A percentile compares a stretch with the other conserved stretches of the same genome.
phyloP scores from a whole-genome alignment of 345 rosid genomes.

The Diplotaxis tenuifolia region DNA sequence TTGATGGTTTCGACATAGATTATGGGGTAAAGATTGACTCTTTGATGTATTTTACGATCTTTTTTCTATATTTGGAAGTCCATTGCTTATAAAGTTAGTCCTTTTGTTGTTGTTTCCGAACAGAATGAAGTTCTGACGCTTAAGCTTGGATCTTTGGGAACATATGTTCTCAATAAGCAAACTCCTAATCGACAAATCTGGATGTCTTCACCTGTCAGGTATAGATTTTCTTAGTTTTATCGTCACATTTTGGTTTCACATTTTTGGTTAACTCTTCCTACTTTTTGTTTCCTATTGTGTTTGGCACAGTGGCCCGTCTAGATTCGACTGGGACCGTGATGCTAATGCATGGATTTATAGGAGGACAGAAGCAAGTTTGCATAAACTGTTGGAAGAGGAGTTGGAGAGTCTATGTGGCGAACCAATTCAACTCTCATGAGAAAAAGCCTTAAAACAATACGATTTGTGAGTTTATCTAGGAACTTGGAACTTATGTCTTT shows the following conservation, averaged over 20 bases:
- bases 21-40: slow-evolving; percentile 63
- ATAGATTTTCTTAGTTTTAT: too few species aligned
- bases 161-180: slow-evolving; percentile 87
- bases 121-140: slow-evolving; percentile 91
- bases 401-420: slow-evolving; percentile 65
- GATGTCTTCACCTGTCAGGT: slow-evolving; percentile 93
- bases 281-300: background rate
- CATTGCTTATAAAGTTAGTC: background rate
- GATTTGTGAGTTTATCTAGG: slow-evolving; percentile 19
- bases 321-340: slow-evolving; percentile 81
- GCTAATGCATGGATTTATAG: slow-evolving; percentile 75
- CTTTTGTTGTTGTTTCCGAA: slow-evolving; percentile 1
- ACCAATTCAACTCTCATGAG: slow-evolving; percentile 58
- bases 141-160: slow-evolving; percentile 78
- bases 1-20: slow-evolving; percentile 89
- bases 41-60: slow-evolving; percentile 1
- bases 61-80: background rate
- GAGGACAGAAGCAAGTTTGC: slow-evolving; percentile 63
- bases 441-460: background rate
- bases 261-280: too few species aligned
- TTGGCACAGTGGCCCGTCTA: slow-evolving; percentile 73
- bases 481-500: background rate
- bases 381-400: slow-evolving; percentile 63
- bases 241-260: too few species aligned
- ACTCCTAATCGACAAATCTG: slow-evolving; percentile 89